Evolutionary conservation across 352 stramenopile species (phyloP).

Genomic region (Thraustochytrium striatum): DNA sequence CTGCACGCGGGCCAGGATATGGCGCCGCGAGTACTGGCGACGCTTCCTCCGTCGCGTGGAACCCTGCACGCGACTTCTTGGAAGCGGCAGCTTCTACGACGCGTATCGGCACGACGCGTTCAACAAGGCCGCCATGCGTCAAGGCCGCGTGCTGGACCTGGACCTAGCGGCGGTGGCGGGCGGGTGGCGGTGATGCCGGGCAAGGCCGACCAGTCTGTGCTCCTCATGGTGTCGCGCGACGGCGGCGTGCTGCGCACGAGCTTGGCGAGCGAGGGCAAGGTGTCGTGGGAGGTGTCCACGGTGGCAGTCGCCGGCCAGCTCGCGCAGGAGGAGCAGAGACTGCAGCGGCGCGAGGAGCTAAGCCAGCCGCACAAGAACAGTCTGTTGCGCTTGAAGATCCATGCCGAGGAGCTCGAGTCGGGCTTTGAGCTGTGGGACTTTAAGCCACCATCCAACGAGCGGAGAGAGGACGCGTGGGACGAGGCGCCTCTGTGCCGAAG

Average conservation of each 20-base stretch:
- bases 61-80: neutral
- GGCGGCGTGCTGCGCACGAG: neutral
- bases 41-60: neutral
- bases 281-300: neutral
- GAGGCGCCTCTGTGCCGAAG: neutral
- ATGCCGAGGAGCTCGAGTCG: no score
- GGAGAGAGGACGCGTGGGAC: neutral
- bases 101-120: slow-evolving; percentile 13
- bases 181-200: neutral
- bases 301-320: neutral
- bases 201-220: neutral
- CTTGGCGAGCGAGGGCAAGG: neutral
- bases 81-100: neutral
- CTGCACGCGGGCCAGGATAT: neutral
- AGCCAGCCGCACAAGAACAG: neutral
- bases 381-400: slow-evolving; percentile 9
- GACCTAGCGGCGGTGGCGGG: neutral
- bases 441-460: neutral
- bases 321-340: neutral
- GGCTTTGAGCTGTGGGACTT: no score
- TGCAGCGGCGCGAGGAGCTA: neutral
- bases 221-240: neutral
- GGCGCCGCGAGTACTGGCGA: neutral
- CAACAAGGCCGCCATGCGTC: neutral
- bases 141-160: neutral